Conservation (phyloP, 2,329 filamentous ascomycete genomes). For the Colletotrichum lupini region DNA sequence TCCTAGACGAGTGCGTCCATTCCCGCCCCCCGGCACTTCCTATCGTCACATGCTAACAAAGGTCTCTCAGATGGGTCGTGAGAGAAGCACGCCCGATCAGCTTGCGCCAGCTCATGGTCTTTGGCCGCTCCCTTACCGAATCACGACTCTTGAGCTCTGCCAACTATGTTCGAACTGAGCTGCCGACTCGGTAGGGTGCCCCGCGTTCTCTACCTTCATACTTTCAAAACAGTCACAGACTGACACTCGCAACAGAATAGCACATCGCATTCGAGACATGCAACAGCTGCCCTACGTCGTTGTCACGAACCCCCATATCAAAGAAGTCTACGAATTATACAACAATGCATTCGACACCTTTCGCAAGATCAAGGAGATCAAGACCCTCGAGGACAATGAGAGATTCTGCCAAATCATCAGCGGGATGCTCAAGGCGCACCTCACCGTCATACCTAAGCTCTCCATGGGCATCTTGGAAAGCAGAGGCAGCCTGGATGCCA, state of each 20-base stretch:
- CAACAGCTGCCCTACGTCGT: constrained; percentile 96
- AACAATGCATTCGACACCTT: constrained; percentile 96
- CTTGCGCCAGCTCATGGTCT: constrained; percentile 95
- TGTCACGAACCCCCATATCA: constrained; percentile 93
- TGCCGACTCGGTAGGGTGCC: constrained; percentile 77
- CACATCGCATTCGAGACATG: constrained; percentile 96
- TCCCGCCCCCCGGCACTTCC: constrained; percentile 10
- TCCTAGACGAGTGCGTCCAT: constrained; percentile 69
- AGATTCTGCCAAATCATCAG: constrained; percentile 83
- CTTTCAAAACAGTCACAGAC: background rate
- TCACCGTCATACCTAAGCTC: constrained; percentile 92
- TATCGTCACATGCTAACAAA: constrained; percentile 33
- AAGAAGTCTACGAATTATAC: constrained; percentile 95
- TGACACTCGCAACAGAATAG: constrained; percentile 67
- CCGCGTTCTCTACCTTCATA: background rate
- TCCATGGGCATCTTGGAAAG: constrained; percentile 96
- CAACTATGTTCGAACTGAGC: constrained; percentile 96
- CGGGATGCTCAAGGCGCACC: constrained; percentile 84
- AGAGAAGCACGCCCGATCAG: constrained; percentile 95
- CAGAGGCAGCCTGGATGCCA: constrained; percentile 81
- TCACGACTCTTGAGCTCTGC: constrained; percentile 90
- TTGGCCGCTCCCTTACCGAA: constrained; percentile 93
- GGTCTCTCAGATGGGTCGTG: constrained; percentile 81
- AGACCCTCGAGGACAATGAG: constrained; percentile 90
- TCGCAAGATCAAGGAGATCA: constrained; percentile 85